phyloP scores from a whole-genome alignment of 495 filamentous ascomycete genomes.

The Trichoderma orchidacearum region DNA sequence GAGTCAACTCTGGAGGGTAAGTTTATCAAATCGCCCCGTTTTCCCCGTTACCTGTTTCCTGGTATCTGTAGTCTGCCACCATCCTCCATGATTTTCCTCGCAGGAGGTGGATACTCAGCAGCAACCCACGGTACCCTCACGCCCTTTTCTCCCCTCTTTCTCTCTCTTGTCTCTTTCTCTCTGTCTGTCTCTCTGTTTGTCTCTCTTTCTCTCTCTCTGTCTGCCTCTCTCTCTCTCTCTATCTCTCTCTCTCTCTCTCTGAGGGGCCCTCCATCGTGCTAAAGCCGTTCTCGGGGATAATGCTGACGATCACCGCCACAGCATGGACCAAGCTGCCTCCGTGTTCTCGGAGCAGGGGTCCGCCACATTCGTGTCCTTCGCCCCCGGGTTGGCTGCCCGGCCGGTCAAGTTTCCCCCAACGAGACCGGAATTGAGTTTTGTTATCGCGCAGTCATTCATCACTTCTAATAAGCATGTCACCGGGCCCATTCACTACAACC shows the following conservation, averaged over 20 bases:
- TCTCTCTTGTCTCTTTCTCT: neutral
- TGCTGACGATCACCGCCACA: constrained; percentile 13
- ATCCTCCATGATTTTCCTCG: neutral
- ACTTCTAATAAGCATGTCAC: constrained; percentile 89
- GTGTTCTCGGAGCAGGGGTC: constrained; percentile 79
- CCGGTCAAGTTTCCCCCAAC: constrained; percentile 78
- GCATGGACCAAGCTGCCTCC: constrained; percentile 96
- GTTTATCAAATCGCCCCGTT: constrained; percentile 10
- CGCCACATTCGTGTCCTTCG: constrained; percentile 83
- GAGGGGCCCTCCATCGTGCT: neutral
- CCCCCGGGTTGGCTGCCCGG: constrained; percentile 58
- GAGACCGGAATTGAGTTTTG: constrained; percentile 71
- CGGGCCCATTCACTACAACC: constrained; percentile 86
- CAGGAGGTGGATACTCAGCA: neutral
- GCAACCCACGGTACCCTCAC: neutral
- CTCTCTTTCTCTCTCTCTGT: too few species aligned
- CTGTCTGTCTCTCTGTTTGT: neutral
- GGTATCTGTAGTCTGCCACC: neutral
- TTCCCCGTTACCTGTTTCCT: neutral
- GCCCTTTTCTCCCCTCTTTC: too few species aligned
- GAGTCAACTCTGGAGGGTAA: constrained; percentile 90
- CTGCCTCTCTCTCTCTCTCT: neutral
- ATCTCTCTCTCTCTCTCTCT: neutral
- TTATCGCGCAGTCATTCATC: constrained; percentile 91
- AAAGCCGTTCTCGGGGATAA: neutral